These are phyloP conservation scores for Gliomastix tumulicola DNA, from an alignment of 2,329 filamentous ascomycete species.

Conservation along the genomic window DNA sequence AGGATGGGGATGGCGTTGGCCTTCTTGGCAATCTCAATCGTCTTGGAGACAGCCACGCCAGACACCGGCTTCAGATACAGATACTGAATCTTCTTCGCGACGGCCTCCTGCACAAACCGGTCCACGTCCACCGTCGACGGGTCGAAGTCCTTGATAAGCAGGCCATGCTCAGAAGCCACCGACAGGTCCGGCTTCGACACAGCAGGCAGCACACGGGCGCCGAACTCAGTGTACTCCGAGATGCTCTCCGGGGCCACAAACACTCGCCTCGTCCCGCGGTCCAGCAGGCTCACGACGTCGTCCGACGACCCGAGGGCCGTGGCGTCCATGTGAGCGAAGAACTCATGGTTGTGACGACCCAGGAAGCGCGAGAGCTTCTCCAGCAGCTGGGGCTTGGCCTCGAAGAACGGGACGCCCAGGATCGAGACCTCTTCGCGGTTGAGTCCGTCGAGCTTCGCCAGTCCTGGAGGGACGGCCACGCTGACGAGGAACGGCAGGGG, in stretches of 20 bases:
- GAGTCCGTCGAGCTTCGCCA: slow-evolving; percentile 44
- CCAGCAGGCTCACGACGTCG: slow-evolving; percentile 73
- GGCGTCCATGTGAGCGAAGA: slow-evolving; percentile 69
- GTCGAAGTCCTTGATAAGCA: slow-evolving; percentile 48
- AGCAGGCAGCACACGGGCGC: slow-evolving; percentile 46
- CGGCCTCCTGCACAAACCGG: slow-evolving; percentile 36
- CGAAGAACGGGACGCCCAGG: slow-evolving; percentile 52
- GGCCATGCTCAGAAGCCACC: slow-evolving; percentile 37
- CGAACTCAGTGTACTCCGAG: slow-evolving; percentile 46
- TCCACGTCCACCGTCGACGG: slow-evolving; percentile 28
- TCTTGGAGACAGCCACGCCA: slow-evolving; percentile 34
- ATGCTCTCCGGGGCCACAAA: slow-evolving; percentile 72
- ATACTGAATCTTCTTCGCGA: slow-evolving; percentile 35
- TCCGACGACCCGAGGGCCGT: slow-evolving; percentile 60
- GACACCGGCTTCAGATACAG: slow-evolving; percentile 45
- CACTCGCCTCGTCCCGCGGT: slow-evolving; percentile 77
- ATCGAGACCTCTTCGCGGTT: slow-evolving; percentile 50
- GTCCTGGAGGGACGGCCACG: slow-evolving; percentile 42
- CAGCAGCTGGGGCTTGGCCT: slow-evolving; percentile 40
- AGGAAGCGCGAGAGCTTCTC: slow-evolving; percentile 40
- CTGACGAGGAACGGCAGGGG: slow-evolving; percentile 57
- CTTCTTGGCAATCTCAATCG: slow-evolving; percentile 40
- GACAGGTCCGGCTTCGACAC: slow-evolving; percentile 39
- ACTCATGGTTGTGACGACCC: slow-evolving; percentile 39
- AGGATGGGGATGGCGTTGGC: slow-evolving; percentile 64